Percentiles rank a stretch among this genome's conserved stretches.
These are phyloP conservation scores for Coemansia aciculifera DNA, from an alignment of 192 early-diverging fungal genomes.

Conservation along the genomic window DNA sequence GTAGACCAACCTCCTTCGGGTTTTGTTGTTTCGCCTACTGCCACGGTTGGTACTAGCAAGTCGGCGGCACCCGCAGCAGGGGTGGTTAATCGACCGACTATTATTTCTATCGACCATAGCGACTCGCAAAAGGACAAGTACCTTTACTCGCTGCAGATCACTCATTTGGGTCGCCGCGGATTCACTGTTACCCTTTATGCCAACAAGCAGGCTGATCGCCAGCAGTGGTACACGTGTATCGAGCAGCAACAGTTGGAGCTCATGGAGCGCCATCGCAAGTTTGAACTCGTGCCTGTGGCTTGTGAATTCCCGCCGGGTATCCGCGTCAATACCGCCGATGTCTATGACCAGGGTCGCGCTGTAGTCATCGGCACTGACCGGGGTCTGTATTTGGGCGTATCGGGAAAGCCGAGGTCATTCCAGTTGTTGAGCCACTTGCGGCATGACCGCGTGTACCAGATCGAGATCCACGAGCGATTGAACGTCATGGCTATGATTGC, in stretches of 20 bases:
- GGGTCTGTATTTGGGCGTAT: constrained; percentile 78
- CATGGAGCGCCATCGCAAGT: constrained; percentile 52
- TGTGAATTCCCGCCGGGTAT: constrained; percentile 52
- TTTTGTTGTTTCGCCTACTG: constrained; percentile 16
- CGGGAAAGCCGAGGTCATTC: constrained; percentile 55
- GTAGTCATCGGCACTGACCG: constrained; percentile 83
- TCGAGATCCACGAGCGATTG: constrained; percentile 82
- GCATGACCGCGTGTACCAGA: constrained; percentile 80
- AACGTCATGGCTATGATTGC: constrained; percentile 80
- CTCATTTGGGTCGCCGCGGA: constrained; percentile 71
- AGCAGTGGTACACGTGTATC: constrained; percentile 85
- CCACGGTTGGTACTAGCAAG: constrained; percentile 5
- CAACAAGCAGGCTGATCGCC: constrained; percentile 67
- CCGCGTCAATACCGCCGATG: constrained; percentile 53
- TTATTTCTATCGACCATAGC: constrained; percentile 39
- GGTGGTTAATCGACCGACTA: constrained; percentile 19
- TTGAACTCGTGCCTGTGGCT: constrained; percentile 54
- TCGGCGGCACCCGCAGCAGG: not conserved
- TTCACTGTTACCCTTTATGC: constrained; percentile 74
- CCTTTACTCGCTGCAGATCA: constrained; percentile 73
- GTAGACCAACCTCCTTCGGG: constrained; percentile 7
- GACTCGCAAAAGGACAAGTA: constrained; percentile 58
- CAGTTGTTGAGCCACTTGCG: constrained; percentile 59
- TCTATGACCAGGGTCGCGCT: constrained; percentile 60
- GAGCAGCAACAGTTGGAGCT: constrained; percentile 54